phyloP scores from a whole-genome alignment of 768 basidiomycete species.

The Botryobasidium botryosum region DNA sequence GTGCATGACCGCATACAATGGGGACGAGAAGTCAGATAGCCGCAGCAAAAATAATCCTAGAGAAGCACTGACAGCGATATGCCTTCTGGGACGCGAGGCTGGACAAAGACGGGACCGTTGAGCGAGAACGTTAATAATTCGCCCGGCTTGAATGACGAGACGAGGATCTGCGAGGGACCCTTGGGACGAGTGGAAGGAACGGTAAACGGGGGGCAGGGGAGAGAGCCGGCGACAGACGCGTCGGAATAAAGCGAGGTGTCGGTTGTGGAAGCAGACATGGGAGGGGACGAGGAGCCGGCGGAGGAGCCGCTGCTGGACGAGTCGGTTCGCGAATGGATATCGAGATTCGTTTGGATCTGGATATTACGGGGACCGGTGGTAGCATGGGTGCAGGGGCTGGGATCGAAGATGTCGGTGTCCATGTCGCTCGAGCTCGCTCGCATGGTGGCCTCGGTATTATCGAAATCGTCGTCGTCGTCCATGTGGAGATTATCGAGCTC shows the following conservation, averaged over 20 bases:
- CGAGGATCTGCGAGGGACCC: conserved; percentile 11
- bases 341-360: conserved; percentile 11
- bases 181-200: conserved; percentile 1
- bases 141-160: conserved; percentile 19
- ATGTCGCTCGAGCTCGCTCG: conserved; percentile 15
- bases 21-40: conserved; percentile 1
- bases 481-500: not conserved
- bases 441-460: conserved; percentile 19
- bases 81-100: conserved; percentile 58
- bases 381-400: conserved; percentile 8
- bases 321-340: conserved; percentile 18
- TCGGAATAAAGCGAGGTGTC: conserved; percentile 13
- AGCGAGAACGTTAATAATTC: conserved; percentile 21
- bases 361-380: too few species aligned
- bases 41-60: not conserved
- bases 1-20: not conserved
- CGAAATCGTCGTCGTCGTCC: conserved; percentile 18
- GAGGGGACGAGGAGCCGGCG: conserved; percentile 13
- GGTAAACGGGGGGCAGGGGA: conserved; percentile 10
- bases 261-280: conserved; percentile 13
- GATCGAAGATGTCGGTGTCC: conserved; percentile 14
- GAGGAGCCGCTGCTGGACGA: conserved; percentile 16
- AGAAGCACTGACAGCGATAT: conserved; percentile 13
- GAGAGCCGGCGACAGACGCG: not conserved
- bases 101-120: conserved; percentile 44